Conservation (phyloP, 306 rosid species). For the Lathyrus tuberosus region DNA sequence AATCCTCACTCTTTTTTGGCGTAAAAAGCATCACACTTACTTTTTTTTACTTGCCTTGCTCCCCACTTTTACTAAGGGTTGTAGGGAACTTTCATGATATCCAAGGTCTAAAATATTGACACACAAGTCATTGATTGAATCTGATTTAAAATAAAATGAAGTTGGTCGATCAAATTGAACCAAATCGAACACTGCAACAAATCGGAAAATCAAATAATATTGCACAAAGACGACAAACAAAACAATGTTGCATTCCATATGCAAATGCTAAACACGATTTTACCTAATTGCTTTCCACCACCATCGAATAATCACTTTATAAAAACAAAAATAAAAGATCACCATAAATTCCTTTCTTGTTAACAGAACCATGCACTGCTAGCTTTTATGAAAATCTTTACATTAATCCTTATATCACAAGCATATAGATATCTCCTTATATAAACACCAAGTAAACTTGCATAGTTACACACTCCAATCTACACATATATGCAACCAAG, state of each 20-base stretch:
- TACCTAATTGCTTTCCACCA: background rate
- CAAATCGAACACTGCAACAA: too few relatives aligned
- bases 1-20: background rate
- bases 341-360: conserved; percentile 43
- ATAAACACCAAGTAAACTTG: conserved; percentile 5
- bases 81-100: too few relatives aligned
- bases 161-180: too few relatives aligned
- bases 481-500: too few relatives aligned
- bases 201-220: too few relatives aligned
- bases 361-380: conserved; percentile 11
- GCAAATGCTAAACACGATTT: background rate
- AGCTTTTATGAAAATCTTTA: background rate
- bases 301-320: conserved; percentile 13
- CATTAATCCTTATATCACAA: conserved; percentile 3
- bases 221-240: too few relatives aligned
- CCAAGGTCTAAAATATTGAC: too few relatives aligned
- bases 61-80: too few relatives aligned
- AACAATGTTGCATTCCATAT: background rate
- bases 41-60: background rate
- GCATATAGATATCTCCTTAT: conserved; percentile 7
- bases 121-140: too few relatives aligned
- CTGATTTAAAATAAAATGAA: too few relatives aligned
- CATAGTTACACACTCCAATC: background rate
- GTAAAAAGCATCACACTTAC: background rate
- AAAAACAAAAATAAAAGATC: background rate